phyloP scores from a whole-genome alignment of 225 moss, liverwort and hornwort species.

The Bryum argenteum region DNA sequence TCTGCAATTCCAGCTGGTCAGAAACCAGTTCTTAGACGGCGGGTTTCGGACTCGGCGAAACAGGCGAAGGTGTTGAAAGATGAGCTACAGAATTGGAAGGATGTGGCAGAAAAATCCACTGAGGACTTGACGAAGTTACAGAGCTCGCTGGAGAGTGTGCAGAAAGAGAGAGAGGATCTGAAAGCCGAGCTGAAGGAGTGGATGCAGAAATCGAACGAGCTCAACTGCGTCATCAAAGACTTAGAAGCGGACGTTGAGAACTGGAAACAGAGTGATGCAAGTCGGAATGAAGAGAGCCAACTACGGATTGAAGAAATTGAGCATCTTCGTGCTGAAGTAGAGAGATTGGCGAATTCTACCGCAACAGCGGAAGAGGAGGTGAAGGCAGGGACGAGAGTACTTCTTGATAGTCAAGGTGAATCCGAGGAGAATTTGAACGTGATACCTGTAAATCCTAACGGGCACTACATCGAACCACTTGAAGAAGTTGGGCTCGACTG shows the following conservation, averaged over 20 bases:
- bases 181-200: conserved; percentile 37
- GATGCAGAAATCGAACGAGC: conserved; percentile 49
- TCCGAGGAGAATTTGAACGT: no score
- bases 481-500: no score
- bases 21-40: conserved; percentile 51
- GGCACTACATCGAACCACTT: no score
- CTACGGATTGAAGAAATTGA: no score
- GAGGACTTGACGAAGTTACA: conserved; percentile 33
- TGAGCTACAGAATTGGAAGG: conserved; percentile 55
- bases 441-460: no score
- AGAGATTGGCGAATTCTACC: conserved; percentile 28
- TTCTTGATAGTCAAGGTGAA: conserved; percentile 13
- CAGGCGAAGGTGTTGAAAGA: conserved; percentile 40
- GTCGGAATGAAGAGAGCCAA: conserved; percentile 5
- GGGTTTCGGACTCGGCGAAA: conserved; percentile 46
- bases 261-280: conserved; percentile 22
- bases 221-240: conserved; percentile 36
- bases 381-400: conserved; percentile 37
- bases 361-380: conserved; percentile 54
- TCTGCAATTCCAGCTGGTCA: conserved; percentile 57
- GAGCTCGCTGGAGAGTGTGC: conserved; percentile 20
- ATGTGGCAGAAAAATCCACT: conserved; percentile 40
- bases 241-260: conserved; percentile 26
- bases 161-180: conserved; percentile 31
- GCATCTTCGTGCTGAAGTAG: conserved; percentile 34